Evolutionary conservation across 768 basidiomycete genomes (phyloP).

Genomic region (Phlegmacium glaucopus): DNA sequence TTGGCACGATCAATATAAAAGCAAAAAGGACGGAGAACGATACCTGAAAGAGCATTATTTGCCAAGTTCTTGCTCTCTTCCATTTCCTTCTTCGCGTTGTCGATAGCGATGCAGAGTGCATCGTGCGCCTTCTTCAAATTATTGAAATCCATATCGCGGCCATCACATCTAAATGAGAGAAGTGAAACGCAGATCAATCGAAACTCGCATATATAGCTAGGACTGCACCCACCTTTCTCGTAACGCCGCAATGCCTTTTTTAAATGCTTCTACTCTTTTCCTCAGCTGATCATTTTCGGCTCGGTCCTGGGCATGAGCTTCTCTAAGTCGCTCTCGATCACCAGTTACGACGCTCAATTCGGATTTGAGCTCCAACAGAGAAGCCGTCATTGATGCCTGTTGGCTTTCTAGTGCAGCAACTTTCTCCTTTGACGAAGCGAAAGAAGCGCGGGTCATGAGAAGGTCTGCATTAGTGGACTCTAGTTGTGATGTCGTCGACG

Average conservation of each 20-base stretch:
- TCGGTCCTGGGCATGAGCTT: slow-evolving; percentile 4
- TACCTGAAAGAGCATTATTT: slow-evolving; percentile 12
- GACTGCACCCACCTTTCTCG: slow-evolving; percentile 3
- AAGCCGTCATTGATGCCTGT: slow-evolving; percentile 3
- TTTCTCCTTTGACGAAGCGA: slow-evolving; percentile 7
- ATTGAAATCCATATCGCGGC: slow-evolving; percentile 3
- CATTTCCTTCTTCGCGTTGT: slow-evolving; percentile 10
- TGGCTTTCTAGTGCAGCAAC: slow-evolving; percentile 10
- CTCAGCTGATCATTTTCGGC: slow-evolving; percentile 10
- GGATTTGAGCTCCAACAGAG: slow-evolving; percentile 7
- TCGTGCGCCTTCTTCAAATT: slow-evolving; percentile 17
- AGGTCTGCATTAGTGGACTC: slow-evolving; percentile 9
- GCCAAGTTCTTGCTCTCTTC: slow-evolving; percentile 10
- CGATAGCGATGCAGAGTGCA: slow-evolving; percentile 4
- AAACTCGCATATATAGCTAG: not conserved
- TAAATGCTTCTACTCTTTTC: slow-evolving; percentile 5
- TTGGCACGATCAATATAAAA: not conserved
- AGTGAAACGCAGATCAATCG: not conserved
- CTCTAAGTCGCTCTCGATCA: slow-evolving; percentile 5
- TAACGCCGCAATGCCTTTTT: slow-evolving; percentile 7
- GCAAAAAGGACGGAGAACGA: not conserved
- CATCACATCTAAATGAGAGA: not conserved
- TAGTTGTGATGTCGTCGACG: not conserved
- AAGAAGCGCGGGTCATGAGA: slow-evolving; percentile 3
- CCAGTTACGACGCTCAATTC: slow-evolving; percentile 4